Evolutionary conservation across 2,329 filamentous ascomycete genomes (phyloP), one percentile per base, ranked within the genome.

Genomic region (Phaeosphaeriaceae sp.): DNA sequence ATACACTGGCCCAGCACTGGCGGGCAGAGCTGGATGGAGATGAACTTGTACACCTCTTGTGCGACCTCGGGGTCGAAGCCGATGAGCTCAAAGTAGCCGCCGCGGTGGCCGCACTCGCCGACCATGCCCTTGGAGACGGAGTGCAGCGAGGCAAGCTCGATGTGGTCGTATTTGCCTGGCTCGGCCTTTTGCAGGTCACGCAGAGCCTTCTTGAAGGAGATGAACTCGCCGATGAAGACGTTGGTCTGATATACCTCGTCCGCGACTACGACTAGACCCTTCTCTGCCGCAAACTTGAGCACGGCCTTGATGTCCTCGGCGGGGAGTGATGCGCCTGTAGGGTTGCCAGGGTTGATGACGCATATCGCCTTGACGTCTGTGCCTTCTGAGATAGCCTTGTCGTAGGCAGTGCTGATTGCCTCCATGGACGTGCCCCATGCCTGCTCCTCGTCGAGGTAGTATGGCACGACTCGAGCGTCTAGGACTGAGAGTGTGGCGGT

Each of bases 221-320:
- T 88, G 84, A 99, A 99, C 77, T 94, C 85, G 78, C 95, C 95
- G 61, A 91, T 83, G 81, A 99, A 99, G 70, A 99, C 91, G 79
- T 99, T 99, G 75, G 95, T 98, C 82, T 99, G 95, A 86, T 99
- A 99, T 40, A 99, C 95, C 80, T 99, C 95, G 74, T 99, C 95
- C 52, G 95, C 95, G 72, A 99, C 87, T 65, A 98, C 84, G 55
- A 98, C 93, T 24, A 99, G 85, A 69, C 89, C 88, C 83, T 97
- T 88, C 77, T 93, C 85, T 25, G 88, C 89, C 41, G 95, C 94
- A 63, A 97, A 90, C 64, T 95, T 88, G 67, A 98, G 85, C n/a
- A 98, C 91, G 51, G 86, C 85, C 72, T 89, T 88, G 78, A 99
- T 89, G 73, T 97, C 92, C 20, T 88, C 85, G 65, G 90, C 86